Conservation (phyloP, 1,284 basidiomycete species). For the Meripilus lineatus region DNA sequence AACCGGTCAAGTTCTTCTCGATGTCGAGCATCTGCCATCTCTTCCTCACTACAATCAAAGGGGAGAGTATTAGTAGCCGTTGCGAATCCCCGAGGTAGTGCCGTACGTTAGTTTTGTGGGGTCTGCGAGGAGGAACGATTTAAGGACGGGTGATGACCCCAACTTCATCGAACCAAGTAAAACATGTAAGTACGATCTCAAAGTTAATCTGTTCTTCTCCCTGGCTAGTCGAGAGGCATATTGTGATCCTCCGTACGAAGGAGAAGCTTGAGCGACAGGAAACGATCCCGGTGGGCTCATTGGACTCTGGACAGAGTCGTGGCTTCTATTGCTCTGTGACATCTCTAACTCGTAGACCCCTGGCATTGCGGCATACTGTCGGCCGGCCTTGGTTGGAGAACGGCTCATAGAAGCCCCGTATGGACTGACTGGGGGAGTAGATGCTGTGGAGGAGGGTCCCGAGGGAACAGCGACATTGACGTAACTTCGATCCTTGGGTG, state of each 20-base stretch:
- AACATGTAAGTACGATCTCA: constrained; percentile 86
- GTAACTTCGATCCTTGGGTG: constrained; percentile 81
- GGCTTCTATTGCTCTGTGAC: constrained; percentile 16
- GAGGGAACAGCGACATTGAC: constrained; percentile 35
- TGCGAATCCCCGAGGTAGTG: neutral
- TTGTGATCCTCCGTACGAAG: constrained; percentile 5
- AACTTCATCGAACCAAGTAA: constrained; percentile 74
- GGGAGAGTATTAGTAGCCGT: neutral
- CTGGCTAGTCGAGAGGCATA: constrained; percentile 56
- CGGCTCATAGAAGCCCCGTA: neutral
- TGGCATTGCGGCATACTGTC: constrained; percentile 12
- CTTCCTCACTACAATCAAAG: constrained; percentile 36
- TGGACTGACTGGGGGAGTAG: constrained; percentile 22
- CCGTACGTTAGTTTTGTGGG: constrained; percentile 63
- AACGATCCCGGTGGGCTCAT: constrained; percentile 12
- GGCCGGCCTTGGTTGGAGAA: neutral
- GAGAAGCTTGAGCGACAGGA: neutral
- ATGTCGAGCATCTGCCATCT: constrained; percentile 73
- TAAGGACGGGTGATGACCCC: constrained; percentile 81
- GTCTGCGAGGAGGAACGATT: constrained; percentile 80
- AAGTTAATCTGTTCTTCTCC: constrained; percentile 94
- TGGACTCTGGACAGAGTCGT: constrained; percentile 18
- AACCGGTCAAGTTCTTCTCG: constrained; percentile 90
- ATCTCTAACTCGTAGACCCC: constrained; percentile 19
- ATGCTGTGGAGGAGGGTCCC: constrained; percentile 33